These are phyloP conservation scores for Penicillium sp. DNA, from an alignment of 2,329 filamentous ascomycete species.

Conservation along the genomic window DNA sequence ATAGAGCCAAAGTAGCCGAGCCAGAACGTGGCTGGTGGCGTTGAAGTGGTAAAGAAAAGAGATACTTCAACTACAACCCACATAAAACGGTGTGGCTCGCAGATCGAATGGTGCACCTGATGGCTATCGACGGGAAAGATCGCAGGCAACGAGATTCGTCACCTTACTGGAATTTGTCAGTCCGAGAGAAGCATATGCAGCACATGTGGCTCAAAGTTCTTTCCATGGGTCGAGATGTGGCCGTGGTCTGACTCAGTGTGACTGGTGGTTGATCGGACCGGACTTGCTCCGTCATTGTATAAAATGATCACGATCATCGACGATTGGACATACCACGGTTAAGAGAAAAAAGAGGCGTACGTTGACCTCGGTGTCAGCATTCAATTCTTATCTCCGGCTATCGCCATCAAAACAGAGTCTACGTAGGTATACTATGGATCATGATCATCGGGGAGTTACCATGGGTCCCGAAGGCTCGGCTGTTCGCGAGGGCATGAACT, in stretches of 20 bases:
- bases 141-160: slow-evolving; percentile 11
- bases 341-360: not conserved
- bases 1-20: not conserved
- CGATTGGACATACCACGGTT: not conserved
- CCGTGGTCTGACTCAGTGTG: slow-evolving; percentile 2
- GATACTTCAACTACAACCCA: not conserved
- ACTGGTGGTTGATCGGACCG: slow-evolving; percentile 10
- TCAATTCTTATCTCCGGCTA: not conserved
- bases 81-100: not conserved
- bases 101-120: not conserved
- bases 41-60: not conserved
- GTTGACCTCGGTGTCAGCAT: not conserved
- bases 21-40: not conserved
- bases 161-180: not conserved
- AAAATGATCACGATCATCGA: not conserved
- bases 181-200: not conserved
- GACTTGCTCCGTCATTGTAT: not conserved
- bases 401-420: not conserved
- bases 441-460: not conserved
- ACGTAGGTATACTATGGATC: not conserved
- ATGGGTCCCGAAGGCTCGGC: slow-evolving; percentile 1
- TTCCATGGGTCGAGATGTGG: slow-evolving; percentile 11
- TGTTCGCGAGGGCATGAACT: not conserved
- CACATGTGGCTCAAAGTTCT: not conserved
- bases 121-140: slow-evolving; percentile 3